Evolutionary conservation across 345 rosid genomes (phyloP), one percentile per base, ranked within the genome.

Genomic region (Noccaea caerulescens): DNA sequence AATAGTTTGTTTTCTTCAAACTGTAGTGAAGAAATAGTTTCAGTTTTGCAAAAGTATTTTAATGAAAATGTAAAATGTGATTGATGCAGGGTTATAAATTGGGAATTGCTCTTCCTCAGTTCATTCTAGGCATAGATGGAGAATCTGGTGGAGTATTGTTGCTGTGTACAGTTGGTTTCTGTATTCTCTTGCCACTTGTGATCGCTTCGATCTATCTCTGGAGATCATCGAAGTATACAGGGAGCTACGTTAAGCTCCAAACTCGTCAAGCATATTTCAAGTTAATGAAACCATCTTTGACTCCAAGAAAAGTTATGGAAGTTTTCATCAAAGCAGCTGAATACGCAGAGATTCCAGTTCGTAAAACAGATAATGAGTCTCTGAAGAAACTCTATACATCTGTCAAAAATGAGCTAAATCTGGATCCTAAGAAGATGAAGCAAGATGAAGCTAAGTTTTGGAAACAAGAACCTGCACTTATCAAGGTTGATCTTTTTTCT

Each of bases 361-460:
- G 96, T 73, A 86, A 92, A 78, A 82, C 90, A 2, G 96, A 94
- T 10, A 83, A 88, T 72, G 99, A 89, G 72, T 88, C 90, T 45
- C 92, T 91, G 39, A 88, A 91, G 73, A 91, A 85, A 79, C 84
- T 94, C 71, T 91, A 88, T 81, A 63, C 85, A 60, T 84, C 96
- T 25, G 99, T 93, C 20, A 83, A 91, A 67, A 88, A 84, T 57
- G 99, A 94, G 81, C 77, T 94, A 79, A 85, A 82, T 76, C 80
- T 94, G 68, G 99, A 94, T 76, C 93, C 87, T 32, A 91, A 87
- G 82, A 94, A 89, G 77, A 85, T 91, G 55, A 94, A 91, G 85
- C 97, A 94, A 91, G 99, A 94, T 76, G 93, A 94, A 80, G 89
- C 97, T 59, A 94, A 88, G 80, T 91, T 94, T 74, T 94, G 96